These are phyloP conservation scores for Saccharomycopsis sp. DNA, from an alignment of 805 yeast species.

Conservation along the genomic window DNA sequence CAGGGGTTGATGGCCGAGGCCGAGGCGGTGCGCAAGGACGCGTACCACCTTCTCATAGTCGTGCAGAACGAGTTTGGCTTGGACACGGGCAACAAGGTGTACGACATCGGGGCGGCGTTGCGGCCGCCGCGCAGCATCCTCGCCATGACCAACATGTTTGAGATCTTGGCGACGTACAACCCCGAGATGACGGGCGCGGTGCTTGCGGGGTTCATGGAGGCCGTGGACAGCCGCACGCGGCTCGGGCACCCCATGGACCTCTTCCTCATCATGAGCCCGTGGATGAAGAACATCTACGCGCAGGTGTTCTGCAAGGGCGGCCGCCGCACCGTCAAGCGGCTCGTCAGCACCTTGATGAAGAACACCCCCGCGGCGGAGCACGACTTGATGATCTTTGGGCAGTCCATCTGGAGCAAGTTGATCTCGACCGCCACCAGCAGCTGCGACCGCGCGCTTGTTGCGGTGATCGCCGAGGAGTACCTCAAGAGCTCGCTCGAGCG, in stretches of 20 bases:
- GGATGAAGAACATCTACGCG: constrained; percentile 62
- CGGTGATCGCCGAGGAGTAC: constrained; percentile 62
- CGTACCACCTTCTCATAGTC: constrained; percentile 57
- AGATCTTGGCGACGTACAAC: constrained; percentile 45
- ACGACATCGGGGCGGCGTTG: constrained; percentile 11
- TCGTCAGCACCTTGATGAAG: constrained; percentile 56
- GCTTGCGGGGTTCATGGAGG: constrained; percentile 40
- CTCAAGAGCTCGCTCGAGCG: constrained; percentile 68
- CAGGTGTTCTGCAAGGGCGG: constrained; percentile 52
- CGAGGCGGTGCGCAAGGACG: constrained; percentile 52
- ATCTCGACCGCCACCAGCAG: not conserved
- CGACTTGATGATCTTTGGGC: constrained; percentile 47
- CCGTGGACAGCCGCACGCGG: not conserved
- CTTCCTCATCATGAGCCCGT: constrained; percentile 52
- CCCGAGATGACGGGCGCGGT: constrained; percentile 60
- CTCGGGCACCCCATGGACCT: constrained; percentile 1
- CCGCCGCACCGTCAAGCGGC: constrained; percentile 48
- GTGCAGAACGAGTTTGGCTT: constrained; percentile 53
- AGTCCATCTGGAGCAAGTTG: constrained; percentile 61
- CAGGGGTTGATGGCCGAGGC: constrained; percentile 60
- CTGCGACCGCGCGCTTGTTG: constrained; percentile 52
- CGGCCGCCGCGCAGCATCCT: constrained; percentile 15
- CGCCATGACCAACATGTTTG: constrained; percentile 34
- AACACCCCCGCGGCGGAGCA: constrained; percentile 45
- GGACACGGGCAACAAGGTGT: constrained; percentile 48